Base-by-base conservation (phyloP, 345 rosid genomes). In the Laguncularia racemosa region DNA sequence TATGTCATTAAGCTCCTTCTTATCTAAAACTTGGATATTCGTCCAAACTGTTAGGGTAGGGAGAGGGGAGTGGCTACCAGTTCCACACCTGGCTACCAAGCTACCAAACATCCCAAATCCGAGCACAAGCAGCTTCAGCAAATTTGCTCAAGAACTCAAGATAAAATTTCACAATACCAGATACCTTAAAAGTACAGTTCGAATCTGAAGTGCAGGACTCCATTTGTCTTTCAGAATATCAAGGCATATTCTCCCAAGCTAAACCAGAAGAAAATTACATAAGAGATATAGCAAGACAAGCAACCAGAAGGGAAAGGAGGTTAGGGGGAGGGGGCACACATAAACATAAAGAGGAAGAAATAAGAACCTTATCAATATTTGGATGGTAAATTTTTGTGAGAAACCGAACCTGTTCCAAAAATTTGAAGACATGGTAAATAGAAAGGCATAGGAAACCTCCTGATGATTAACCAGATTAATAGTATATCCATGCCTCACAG, bases 221-320 rank as follows among this genome's bases (percentile, higher is more conserved):
- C 86, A 81, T 65, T 81, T 81, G 67, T 81, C 86, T 64, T 81
- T 81, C 75, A 81, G 66, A 62, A 81, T 81, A 62, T 81, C 86
- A 13, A 81, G 86, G 74, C 86, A 81, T 68, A 81, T 81, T 63
- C 86, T 75, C 59, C 86, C 86, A 65, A 81, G 86, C 86, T 81
- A 61, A 51, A 16, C 18, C 28, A 17, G 14, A 21, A 44, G 19
- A 66, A 52, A 44, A 26, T 45, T 49, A 44, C 20, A 18, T 10
- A 16, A 50, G 28, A 47, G 6, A n/a, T 23, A 23, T 14, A 14
- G 50, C 50, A 47, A 14, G 50, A 47, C 16, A 47, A 47, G 2
- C 18, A 47, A 16, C 10, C 9, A 38, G 56, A 17, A 19, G n/a
- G 28, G 28, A 3, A 23, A 23, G 28, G n/a, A n/a, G n/a, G n/a